A percentile compares a stretch with the other conserved stretches of the same genome.
Evolutionary conservation across 148 eudicot genomes (phyloP).

Genomic region (Drosera capensis): DNA sequence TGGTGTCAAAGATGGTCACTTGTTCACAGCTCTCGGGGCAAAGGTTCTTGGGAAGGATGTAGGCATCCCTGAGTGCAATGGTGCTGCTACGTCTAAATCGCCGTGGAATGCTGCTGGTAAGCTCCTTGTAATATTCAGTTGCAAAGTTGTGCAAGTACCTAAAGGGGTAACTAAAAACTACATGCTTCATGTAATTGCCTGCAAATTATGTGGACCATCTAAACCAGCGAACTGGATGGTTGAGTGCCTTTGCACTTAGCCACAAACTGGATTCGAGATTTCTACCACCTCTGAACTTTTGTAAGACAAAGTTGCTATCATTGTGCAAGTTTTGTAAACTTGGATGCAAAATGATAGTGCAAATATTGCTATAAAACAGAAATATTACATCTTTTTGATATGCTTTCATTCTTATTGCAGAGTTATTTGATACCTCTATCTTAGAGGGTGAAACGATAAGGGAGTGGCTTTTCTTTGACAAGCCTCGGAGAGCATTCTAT

Average conservation of each 20-base stretch:
- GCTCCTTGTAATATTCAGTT: not conserved
- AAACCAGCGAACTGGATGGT: not conserved
- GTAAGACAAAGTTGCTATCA: too few relatives aligned
- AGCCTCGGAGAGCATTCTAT: conserved; percentile 39
- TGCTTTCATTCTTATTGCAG: conserved; percentile 12
- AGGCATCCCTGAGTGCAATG: conserved; percentile 39
- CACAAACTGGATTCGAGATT: too few relatives aligned
- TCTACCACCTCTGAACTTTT: too few relatives aligned
- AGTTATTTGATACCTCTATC: conserved; percentile 22
- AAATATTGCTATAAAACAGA: too few relatives aligned
- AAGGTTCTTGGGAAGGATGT: conserved; percentile 32
- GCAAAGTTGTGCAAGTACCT: too few relatives aligned
- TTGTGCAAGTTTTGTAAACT: too few relatives aligned
- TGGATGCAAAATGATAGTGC: too few relatives aligned
- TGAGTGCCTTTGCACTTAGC: not conserved
- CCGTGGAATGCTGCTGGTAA: conserved; percentile 48
- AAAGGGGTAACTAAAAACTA: too few relatives aligned
- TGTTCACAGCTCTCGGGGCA: conserved; percentile 23
- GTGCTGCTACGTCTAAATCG: conserved; percentile 31
- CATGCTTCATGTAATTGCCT: not conserved
- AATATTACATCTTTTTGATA: not conserved
- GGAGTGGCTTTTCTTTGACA: conserved; percentile 43
- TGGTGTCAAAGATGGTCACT: conserved; percentile 28
- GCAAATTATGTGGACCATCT: not conserved
- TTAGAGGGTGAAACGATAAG: conserved; percentile 25